A percentile compares a stretch with the other conserved stretches of the same genome.
phyloP scores from a whole-genome alignment of 805 yeast genomes.

The Blastobotrys americana region DNA sequence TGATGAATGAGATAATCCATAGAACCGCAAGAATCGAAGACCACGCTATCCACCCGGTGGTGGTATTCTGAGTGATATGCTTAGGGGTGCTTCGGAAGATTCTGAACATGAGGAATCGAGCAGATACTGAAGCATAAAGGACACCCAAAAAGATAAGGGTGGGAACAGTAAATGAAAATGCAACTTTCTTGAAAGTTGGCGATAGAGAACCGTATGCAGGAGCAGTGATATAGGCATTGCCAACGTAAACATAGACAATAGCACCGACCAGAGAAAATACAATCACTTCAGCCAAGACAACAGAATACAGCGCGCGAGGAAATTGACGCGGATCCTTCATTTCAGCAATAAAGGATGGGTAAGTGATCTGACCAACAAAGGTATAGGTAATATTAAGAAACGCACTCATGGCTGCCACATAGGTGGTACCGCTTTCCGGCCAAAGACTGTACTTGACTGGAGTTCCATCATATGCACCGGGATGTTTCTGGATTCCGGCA shows the following conservation, averaged over 20 bases:
- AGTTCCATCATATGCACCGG: constrained; percentile 35
- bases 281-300: constrained; percentile 44
- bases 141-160: constrained; percentile 51
- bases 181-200: constrained; percentile 42
- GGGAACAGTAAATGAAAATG: constrained; percentile 57
- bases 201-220: constrained; percentile 53
- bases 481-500: constrained; percentile 47
- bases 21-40: constrained; percentile 35
- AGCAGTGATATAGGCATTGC: constrained; percentile 44
- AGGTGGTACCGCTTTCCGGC: constrained; percentile 48
- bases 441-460: constrained; percentile 42
- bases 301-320: constrained; percentile 47
- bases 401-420: constrained; percentile 48
- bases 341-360: constrained; percentile 54
- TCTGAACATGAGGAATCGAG: constrained; percentile 44
- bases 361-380: constrained; percentile 57
- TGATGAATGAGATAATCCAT: constrained; percentile 50
- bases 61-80: constrained; percentile 44
- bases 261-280: constrained; percentile 50
- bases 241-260: constrained; percentile 52
- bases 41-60: constrained; percentile 50
- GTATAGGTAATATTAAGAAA: constrained; percentile 54
- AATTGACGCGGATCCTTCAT: constrained; percentile 53
- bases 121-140: constrained; percentile 46
- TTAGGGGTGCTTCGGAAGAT: constrained; percentile 37